Evolutionary conservation across 164 flowering plant species (phyloP).

Genomic region (Kalanchoe fedtschenkoi): DNA sequence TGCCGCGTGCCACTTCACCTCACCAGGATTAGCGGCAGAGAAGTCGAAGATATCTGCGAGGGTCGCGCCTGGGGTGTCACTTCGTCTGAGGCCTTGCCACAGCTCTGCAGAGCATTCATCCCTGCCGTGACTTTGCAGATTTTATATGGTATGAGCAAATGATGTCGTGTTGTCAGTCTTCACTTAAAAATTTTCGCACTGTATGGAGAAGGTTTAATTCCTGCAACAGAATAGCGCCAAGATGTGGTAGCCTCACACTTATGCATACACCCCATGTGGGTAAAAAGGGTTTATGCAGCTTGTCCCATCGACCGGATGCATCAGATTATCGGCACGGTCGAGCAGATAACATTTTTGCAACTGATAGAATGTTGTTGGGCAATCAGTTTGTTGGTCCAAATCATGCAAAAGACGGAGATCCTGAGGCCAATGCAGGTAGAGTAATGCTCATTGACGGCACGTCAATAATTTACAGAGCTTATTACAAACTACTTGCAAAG

Average conservation of each 20-base stretch:
- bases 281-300: constrained; percentile 7
- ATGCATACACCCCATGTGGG: neutral
- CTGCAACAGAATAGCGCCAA: constrained; percentile 12
- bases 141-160: neutral
- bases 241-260: constrained; percentile 6
- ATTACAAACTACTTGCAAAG: constrained; percentile 79
- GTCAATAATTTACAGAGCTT: constrained; percentile 73
- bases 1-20: too few species aligned
- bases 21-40: too few species aligned
- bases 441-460: constrained; percentile 96
- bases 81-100: too few species aligned
- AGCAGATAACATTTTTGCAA: constrained; percentile 12
- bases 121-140: too few species aligned
- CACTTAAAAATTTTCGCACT: constrained; percentile 11
- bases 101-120: too few species aligned
- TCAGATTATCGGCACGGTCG: neutral
- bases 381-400: constrained; percentile 13
- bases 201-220: constrained; percentile 21
- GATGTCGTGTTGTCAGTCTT: constrained; percentile 24
- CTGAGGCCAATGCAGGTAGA: constrained; percentile 36
- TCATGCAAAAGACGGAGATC: constrained; percentile 14
- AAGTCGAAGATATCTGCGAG: too few species aligned
- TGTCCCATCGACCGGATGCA: neutral
- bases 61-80: too few species aligned
- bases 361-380: constrained; percentile 13